Evolutionary conservation across 768 basidiomycete species (phyloP).

Genomic region (Tricholoma sp.): DNA sequence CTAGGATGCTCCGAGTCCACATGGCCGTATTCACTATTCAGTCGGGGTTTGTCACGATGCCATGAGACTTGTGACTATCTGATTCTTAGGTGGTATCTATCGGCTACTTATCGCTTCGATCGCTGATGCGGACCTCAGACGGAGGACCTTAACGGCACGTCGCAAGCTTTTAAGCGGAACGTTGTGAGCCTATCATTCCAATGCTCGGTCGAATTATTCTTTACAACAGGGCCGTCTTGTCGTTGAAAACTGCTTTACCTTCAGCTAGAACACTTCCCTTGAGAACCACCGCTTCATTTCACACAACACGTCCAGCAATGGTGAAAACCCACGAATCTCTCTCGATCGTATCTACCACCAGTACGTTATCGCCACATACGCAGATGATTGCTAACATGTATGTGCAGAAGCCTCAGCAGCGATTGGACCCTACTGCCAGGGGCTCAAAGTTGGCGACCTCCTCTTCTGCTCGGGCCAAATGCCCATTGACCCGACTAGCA

Average conservation of each 20-base stretch:
- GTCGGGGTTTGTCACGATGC: too few species aligned
- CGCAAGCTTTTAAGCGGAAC: too few species aligned
- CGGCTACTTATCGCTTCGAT: too few species aligned
- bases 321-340: slow-evolving; percentile 35
- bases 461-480: slow-evolving; percentile 91
- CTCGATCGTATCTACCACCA: slow-evolving; percentile 33
- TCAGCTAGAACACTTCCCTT: neutral
- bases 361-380: slow-evolving; percentile 17
- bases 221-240: slow-evolving; percentile 11
- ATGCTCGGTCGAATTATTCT: slow-evolving; percentile 10
- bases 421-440: slow-evolving; percentile 87
- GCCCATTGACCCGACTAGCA: slow-evolving; percentile 69
- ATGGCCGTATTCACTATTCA: too few species aligned
- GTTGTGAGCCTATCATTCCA: neutral
- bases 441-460: slow-evolving; percentile 75
- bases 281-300: slow-evolving; percentile 5
- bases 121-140: too few species aligned
- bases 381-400: neutral
- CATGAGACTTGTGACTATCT: too few species aligned
- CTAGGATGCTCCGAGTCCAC: too few species aligned
- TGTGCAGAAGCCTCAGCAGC: slow-evolving; percentile 67
- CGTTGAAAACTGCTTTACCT: slow-evolving; percentile 1
- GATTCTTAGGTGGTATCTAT: too few species aligned
- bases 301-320: slow-evolving; percentile 21
- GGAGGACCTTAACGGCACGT: too few species aligned